Evolutionary conservation across 2,329 filamentous ascomycete genomes (phyloP).

Genomic region (Nemania diffusa): DNA sequence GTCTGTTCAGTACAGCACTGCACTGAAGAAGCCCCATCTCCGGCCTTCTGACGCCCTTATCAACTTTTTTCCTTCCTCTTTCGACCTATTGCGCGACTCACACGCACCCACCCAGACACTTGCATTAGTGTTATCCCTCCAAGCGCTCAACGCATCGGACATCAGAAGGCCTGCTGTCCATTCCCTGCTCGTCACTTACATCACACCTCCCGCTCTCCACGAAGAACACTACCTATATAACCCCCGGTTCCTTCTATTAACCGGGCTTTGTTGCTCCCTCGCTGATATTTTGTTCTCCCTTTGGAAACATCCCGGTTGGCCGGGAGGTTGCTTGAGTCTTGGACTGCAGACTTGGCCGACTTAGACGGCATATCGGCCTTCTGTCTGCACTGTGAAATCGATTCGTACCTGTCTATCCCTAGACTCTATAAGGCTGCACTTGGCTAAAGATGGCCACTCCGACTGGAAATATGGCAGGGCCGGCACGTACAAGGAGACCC

Average conservation of each 20-base stretch:
- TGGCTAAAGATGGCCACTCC: conserved; percentile 9
- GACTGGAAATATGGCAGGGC: conserved; percentile 51
- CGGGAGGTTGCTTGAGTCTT: conserved; percentile 43
- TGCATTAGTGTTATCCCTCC: conserved; percentile 46
- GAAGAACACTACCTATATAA: conserved; percentile 49
- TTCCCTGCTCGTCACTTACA: conserved; percentile 32
- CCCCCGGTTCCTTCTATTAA: conserved; percentile 39
- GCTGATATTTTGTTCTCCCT: conserved; percentile 31
- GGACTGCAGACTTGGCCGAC: conserved; percentile 39
- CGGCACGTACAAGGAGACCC: conserved; percentile 59
- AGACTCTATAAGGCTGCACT: background rate
- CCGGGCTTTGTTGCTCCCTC: conserved; percentile 28
- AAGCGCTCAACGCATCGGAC: conserved; percentile 40
- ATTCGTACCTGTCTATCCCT: background rate
- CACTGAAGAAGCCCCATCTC: conserved; percentile 19
- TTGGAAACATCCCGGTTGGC: conserved; percentile 39
- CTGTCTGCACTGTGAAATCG: conserved; percentile 9
- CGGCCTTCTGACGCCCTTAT: conserved; percentile 21
- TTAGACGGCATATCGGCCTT: conserved; percentile 24
- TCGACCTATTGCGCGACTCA: conserved; percentile 37
- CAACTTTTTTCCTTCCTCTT: conserved; percentile 34
- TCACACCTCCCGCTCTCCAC: conserved; percentile 28
- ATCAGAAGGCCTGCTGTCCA: conserved; percentile 30
- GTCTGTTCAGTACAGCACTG: conserved; percentile 23
- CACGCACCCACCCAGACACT: conserved; percentile 42